phyloP scores from a whole-genome alignment of 345 rosid genomes.

The Pistacia integerrima region DNA sequence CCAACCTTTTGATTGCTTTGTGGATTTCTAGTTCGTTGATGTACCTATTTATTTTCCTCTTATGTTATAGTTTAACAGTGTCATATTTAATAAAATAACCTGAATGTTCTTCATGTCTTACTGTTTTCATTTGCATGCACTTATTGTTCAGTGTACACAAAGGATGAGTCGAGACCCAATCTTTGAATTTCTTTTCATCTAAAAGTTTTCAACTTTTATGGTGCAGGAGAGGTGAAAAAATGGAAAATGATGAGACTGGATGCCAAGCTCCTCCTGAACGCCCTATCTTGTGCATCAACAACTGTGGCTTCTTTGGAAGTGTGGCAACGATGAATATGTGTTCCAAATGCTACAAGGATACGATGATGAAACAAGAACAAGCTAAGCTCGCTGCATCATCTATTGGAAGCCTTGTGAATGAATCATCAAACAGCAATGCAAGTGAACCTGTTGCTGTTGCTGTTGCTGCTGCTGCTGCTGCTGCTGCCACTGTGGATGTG shows the following conservation, averaged over 20 bases:
- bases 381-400: conserved; percentile 73
- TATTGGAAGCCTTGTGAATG: conserved; percentile 59
- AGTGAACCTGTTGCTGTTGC: conserved; percentile 28
- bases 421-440: conserved; percentile 37
- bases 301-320: conserved; percentile 94
- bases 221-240: conserved; percentile 51
- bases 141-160: background rate
- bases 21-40: background rate
- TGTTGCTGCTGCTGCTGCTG: conserved; percentile 22
- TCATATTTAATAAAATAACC: no score
- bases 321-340: conserved; percentile 95
- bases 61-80: no score
- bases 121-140: background rate
- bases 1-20: no score
- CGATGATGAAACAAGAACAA: conserved; percentile 69
- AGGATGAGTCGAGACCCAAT: background rate
- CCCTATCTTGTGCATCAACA: conserved; percentile 74
- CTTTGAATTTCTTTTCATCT: background rate
- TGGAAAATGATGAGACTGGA: conserved; percentile 94
- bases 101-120: background rate
- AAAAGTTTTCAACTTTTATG: background rate
- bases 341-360: conserved; percentile 90
- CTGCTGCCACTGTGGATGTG: conserved; percentile 43
- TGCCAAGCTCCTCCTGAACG: conserved; percentile 90
- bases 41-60: no score